Conservation (phyloP, 257 asterid genomes). For the Solanum boliviense region DNA sequence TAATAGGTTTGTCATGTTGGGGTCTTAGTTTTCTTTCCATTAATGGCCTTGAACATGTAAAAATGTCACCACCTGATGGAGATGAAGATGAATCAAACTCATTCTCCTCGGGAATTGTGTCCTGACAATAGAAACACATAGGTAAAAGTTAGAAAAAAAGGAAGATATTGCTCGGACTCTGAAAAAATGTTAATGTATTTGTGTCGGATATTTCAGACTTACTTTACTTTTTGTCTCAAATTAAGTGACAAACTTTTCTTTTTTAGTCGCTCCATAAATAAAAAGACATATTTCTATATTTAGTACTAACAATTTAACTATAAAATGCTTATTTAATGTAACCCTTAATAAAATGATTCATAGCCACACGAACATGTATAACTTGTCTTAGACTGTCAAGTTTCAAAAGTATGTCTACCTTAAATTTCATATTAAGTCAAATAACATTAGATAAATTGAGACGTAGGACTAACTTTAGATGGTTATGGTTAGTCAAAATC, state of each 20-base stretch:
- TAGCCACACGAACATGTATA: neutral
- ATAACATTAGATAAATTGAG: neutral
- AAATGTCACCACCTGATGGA: slow-evolving; percentile 45
- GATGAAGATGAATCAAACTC: slow-evolving; percentile 51
- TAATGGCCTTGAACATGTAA: slow-evolving; percentile 55
- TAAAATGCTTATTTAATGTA: too few species aligned
- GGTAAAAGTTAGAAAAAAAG: neutral
- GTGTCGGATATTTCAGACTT: too few species aligned
- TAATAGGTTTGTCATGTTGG: slow-evolving; percentile 55
- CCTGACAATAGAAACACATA: slow-evolving; percentile 17
- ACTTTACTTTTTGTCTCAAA: too few species aligned
- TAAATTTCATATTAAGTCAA: too few species aligned
- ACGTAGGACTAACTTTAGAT: neutral
- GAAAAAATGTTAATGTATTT: too few species aligned
- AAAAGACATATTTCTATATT: neutral
- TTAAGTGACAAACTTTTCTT: too few species aligned
- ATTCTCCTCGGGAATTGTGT: slow-evolving; percentile 48
- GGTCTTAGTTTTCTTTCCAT: slow-evolving; percentile 71
- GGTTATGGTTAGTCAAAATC: neutral
- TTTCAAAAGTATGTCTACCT: too few species aligned
- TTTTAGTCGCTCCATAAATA: too few species aligned
- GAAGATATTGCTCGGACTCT: neutral
- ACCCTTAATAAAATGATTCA: neutral
- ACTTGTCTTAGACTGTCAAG: neutral
- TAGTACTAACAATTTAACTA: too few species aligned